Evolutionary conservation across 2,329 filamentous ascomycete species (phyloP).

Genomic region (Ascocoryne sarcoides): DNA sequence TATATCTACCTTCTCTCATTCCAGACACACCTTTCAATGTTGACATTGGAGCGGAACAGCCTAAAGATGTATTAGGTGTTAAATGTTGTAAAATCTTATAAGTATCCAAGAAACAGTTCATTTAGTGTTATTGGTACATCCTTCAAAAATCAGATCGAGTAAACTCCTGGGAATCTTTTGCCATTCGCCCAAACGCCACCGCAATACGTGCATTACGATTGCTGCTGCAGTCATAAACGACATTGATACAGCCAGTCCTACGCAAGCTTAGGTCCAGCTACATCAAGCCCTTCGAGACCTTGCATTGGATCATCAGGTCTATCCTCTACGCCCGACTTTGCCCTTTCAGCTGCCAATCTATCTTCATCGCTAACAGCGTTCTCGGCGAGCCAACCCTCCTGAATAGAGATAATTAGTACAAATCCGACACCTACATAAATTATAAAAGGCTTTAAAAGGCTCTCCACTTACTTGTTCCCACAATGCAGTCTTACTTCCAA

Average conservation of each 20-base stretch:
- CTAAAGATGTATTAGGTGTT: no score
- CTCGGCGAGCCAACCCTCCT: constrained; percentile 92
- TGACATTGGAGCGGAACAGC: no score
- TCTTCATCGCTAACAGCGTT: constrained; percentile 81
- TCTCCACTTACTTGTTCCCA: constrained; percentile 92
- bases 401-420: constrained; percentile 14
- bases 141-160: no score
- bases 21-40: no score
- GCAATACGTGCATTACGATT: constrained; percentile 6
- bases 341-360: constrained; percentile 48
- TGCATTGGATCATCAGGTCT: constrained; percentile 83
- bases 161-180: constrained; percentile 9
- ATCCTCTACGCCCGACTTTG: constrained; percentile 41
- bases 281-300: constrained; percentile 83
- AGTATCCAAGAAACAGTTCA: no score
- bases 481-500: constrained; percentile 87
- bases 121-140: no score
- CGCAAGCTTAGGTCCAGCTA: constrained; percentile 79
- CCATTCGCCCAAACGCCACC: constrained; percentile 14
- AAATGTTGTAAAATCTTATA: no score
- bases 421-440: constrained; percentile 1
- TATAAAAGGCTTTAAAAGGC: no score
- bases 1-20: no score
- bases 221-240: background rate
- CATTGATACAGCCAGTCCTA: constrained; percentile 33